These are phyloP conservation scores for Phytopythium sindhum DNA, from an alignment of 352 stramenopile genomes.

Conservation along the genomic window DNA sequence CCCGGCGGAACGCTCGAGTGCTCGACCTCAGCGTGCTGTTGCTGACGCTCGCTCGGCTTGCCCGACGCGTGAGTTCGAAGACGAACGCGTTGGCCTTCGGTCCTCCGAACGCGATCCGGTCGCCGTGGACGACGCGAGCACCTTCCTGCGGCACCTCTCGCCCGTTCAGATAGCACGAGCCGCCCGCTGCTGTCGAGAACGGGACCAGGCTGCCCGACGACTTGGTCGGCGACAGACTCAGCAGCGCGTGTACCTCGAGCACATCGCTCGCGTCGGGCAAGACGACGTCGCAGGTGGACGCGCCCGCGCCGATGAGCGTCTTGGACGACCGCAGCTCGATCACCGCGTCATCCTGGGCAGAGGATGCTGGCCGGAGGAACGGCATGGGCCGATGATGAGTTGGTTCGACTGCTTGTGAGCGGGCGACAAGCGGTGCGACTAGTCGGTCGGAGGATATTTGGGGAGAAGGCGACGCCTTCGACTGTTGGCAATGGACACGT, in stretches of 20 bases:
- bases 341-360: not conserved
- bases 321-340: conserved; percentile 57
- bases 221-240: conserved; percentile 39
- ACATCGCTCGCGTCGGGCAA: conserved; percentile 26
- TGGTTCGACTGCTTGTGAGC: not conserved
- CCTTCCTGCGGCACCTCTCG: conserved; percentile 34
- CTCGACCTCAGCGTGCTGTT: not conserved
- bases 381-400: conserved; percentile 25
- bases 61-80: conserved; percentile 35
- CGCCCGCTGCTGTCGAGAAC: conserved; percentile 33
- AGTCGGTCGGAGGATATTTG: not conserved
- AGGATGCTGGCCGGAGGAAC: conserved; percentile 29
- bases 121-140: conserved; percentile 47
- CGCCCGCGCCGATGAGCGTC: conserved; percentile 48
- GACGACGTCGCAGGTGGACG: conserved; percentile 57
- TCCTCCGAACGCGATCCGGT: conserved; percentile 53
- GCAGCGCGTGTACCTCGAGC: conserved; percentile 54
- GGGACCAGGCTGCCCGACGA: conserved; percentile 43
- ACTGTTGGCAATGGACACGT: not conserved
- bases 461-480: not conserved
- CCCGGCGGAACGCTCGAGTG: conserved; percentile 33
- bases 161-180: conserved; percentile 54
- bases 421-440: not conserved
- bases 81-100: conserved; percentile 36
- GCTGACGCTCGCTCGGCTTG: not conserved